phyloP scores from a whole-genome alignment of 805 yeast genomes.

The Starmerella roubikii region DNA sequence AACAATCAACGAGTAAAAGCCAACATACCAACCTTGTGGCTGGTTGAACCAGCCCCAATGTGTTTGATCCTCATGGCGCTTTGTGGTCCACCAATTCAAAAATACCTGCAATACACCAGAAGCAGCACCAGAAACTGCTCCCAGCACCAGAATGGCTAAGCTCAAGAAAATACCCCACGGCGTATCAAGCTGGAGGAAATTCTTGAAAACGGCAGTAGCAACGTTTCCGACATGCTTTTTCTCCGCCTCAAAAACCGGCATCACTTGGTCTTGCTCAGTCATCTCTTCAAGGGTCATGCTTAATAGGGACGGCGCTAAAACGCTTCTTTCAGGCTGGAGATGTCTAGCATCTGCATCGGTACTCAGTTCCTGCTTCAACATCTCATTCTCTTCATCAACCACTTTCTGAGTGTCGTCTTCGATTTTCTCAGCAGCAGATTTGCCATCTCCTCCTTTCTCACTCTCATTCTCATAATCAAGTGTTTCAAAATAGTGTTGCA shows the following conservation, averaged over 20 bases:
- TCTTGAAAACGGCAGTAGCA: constrained; percentile 24
- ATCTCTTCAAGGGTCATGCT: too few relatives aligned
- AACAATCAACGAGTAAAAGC: background rate
- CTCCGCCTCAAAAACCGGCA: constrained; percentile 1
- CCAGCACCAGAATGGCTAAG: background rate
- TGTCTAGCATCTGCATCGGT: too few relatives aligned
- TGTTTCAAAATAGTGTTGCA: too few relatives aligned
- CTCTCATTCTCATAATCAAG: too few relatives aligned
- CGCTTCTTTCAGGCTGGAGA: too few relatives aligned
- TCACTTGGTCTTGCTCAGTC: too few relatives aligned
- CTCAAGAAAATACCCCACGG: background rate
- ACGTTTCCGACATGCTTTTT: constrained; percentile 3
- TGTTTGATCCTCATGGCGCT: constrained; percentile 22
- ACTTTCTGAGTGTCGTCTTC: too few relatives aligned
- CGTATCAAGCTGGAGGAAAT: constrained; percentile 15
- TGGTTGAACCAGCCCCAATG: background rate
- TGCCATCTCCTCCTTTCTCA: too few relatives aligned
- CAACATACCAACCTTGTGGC: background rate
- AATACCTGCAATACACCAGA: constrained; percentile 22
- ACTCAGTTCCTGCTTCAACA: too few relatives aligned
- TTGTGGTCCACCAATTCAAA: constrained; percentile 60
- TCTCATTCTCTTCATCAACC: too few relatives aligned
- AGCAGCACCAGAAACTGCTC: constrained; percentile 33
- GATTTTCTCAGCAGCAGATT: too few relatives aligned
- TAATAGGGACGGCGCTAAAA: too few relatives aligned